Evolutionary conservation across 805 yeast species (phyloP).

Genomic region (Candida schatavii): DNA sequence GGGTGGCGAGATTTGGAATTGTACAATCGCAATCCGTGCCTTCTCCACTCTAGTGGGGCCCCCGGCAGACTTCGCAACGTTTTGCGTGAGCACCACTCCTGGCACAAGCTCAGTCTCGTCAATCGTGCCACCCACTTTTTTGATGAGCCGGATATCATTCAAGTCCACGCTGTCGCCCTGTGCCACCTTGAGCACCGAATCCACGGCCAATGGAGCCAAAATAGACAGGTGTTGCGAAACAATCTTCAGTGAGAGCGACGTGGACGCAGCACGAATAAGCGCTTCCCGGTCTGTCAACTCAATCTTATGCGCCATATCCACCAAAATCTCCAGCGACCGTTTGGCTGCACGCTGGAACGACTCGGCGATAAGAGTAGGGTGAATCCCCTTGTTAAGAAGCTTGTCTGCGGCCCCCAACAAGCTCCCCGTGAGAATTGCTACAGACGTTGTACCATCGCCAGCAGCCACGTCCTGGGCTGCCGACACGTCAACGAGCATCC

Average conservation of each 20-base stretch:
- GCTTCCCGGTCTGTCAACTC: slow-evolving; percentile 79
- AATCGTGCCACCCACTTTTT: slow-evolving; percentile 96
- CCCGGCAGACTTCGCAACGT: slow-evolving; percentile 84
- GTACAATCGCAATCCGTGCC: slow-evolving; percentile 86
- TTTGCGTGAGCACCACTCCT: slow-evolving; percentile 93
- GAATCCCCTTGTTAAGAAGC: slow-evolving; percentile 84
- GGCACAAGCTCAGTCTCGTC: slow-evolving; percentile 92
- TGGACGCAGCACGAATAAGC: slow-evolving; percentile 86
- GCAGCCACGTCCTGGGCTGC: slow-evolving; percentile 99
- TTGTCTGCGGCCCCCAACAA: slow-evolving; percentile 92
- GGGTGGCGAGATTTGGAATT: slow-evolving; percentile 94
- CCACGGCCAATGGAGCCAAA: slow-evolving; percentile 92
- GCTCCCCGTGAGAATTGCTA: slow-evolving; percentile 93
- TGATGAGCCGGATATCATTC: slow-evolving; percentile 82
- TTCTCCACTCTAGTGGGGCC: slow-evolving; percentile 94
- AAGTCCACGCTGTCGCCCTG: slow-evolving; percentile 71
- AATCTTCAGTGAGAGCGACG: slow-evolving; percentile 91
- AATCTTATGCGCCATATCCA: slow-evolving; percentile 81
- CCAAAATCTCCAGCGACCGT: slow-evolving; percentile 75
- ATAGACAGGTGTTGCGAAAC: slow-evolving; percentile 87
- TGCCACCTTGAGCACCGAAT: slow-evolving; percentile 79
- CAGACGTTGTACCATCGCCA: slow-evolving; percentile 99
- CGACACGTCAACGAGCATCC: slow-evolving; percentile 92
- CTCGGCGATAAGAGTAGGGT: slow-evolving; percentile 93
- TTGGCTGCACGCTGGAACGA: slow-evolving; percentile 86